These are phyloP conservation scores for Cochlearia excelsa DNA, from an alignment of 345 rosid species.

Conservation along the genomic window DNA sequence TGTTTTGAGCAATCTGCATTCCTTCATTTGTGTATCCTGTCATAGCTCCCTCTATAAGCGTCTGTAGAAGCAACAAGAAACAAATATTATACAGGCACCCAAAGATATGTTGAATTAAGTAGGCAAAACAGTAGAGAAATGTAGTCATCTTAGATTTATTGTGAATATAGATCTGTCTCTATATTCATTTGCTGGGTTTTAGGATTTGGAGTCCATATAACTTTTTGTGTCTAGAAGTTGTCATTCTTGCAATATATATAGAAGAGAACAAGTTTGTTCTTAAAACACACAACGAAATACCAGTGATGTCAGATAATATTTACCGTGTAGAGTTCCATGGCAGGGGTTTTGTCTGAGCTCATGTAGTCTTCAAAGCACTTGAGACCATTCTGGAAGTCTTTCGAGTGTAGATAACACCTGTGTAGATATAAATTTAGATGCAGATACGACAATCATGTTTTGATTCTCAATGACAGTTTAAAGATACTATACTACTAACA, in stretches of 20 bases:
- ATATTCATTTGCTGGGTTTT: neutral
- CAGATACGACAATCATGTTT: constrained; percentile 1
- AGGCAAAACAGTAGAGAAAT: neutral
- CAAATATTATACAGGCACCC: neutral
- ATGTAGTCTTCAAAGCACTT: constrained; percentile 58
- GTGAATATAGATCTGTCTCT: neutral
- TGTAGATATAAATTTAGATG: constrained; percentile 14
- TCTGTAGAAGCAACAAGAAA: constrained; percentile 45
- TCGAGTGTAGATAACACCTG: constrained; percentile 78
- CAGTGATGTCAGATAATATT: constrained; percentile 29
- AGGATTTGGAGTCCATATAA: neutral
- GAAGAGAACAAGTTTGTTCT: constrained; percentile 8
- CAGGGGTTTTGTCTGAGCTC: constrained; percentile 47
- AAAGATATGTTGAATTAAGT: constrained; percentile 5
- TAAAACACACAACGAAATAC: constrained; percentile 3
- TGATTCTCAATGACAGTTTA: neutral
- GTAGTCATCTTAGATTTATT: neutral
- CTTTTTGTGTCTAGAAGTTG: neutral
- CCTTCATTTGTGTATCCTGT: constrained; percentile 71
- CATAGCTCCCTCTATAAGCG: constrained; percentile 89
- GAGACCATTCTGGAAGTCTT: constrained; percentile 70
- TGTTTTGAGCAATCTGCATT: constrained; percentile 87
- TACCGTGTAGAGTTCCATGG: constrained; percentile 65
- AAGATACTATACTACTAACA: constrained; percentile 10
- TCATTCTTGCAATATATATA: constrained; percentile 1